Evolutionary conservation across 2,329 filamentous ascomycete species (phyloP).

Genomic region (Cercospora sojina): DNA sequence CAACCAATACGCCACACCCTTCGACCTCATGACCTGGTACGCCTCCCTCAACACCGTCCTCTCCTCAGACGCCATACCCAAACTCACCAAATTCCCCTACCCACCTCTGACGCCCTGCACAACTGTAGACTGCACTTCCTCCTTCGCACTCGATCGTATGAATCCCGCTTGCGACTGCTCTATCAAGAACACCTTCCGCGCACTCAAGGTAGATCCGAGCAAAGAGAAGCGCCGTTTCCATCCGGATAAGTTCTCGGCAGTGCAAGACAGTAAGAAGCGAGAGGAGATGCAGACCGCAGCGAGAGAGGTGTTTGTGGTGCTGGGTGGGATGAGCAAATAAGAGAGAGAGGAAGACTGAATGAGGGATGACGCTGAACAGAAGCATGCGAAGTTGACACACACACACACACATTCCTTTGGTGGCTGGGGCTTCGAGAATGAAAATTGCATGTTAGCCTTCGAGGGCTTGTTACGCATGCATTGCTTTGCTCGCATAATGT

Average conservation of each 20-base stretch:
- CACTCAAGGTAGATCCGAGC: neutral
- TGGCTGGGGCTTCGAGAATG: neutral
- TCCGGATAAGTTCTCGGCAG: conserved; percentile 20
- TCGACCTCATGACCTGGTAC: neutral
- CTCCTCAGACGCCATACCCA: neutral
- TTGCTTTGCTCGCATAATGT: neutral
- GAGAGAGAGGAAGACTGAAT: neutral
- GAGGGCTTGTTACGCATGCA: neutral
- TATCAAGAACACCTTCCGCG: conserved; percentile 1
- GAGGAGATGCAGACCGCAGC: conserved; percentile 17
- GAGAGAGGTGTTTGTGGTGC: conserved; percentile 24
- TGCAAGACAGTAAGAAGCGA: conserved; percentile 4
- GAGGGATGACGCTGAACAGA: neutral
- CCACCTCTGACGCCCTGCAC: neutral
- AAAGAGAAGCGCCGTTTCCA: conserved; percentile 15
- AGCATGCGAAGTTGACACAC: neutral
- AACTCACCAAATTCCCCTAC: neutral
- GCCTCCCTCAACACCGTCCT: neutral
- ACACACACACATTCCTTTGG: neutral
- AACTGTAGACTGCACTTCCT: neutral
- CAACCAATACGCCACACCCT: neutral
- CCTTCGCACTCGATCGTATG: neutral
- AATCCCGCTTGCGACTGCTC: conserved; percentile 10
- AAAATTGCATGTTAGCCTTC: neutral
- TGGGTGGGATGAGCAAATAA: conserved; percentile 14